Evolutionary conservation across 495 filamentous ascomycete species (phyloP), one percentile per base, ranked within the genome.

Genomic region (Hamigera avellanea): DNA sequence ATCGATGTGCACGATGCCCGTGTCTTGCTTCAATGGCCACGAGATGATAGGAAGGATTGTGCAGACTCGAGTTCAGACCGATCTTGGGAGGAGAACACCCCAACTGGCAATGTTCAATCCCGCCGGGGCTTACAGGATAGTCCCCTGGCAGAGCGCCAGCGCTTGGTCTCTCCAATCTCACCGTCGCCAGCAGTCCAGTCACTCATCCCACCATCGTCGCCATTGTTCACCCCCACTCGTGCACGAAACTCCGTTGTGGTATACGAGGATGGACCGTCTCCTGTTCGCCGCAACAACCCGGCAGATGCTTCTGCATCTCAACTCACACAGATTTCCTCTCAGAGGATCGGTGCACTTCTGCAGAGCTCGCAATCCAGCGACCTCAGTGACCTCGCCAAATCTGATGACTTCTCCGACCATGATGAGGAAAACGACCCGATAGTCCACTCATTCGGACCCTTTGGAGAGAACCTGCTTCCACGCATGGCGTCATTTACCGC

Each of bases 401-500:
- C 63, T 12, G 70, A 78, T 18, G 71, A 76, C 6, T 75, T 83
- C 30, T 83, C 81, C 27, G 83, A 93, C 31, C 76, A 78, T 19
- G 76, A 94, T 52, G 87, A 93, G 61, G 87, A 94, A 54, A 95
- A 95, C 40, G 87, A 95, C 41, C 87, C 86, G 2, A 79, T 93
- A 39, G 63, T 93, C 6, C 83, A 84, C 52, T 91, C 87, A 0
- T 94, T 95, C 45, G 86, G 86, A 37, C 84, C 86, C 1, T 89
- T 78, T 48, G 85, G 86, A 25, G 80, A 82, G 32, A 85, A 91
- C 47, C 64, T 95, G 29, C 73, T 86, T 6, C 73, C 75, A 26
- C 81, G 83, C 8, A 67, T 95, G 55, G 81, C 82, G 18, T 82
- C 80, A 9, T 78, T 93, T 59, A 69, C 64, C 8, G 66, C 77